Conservation (phyloP, 345 rosid species). For the Eucalyptus guilfoylei region DNA sequence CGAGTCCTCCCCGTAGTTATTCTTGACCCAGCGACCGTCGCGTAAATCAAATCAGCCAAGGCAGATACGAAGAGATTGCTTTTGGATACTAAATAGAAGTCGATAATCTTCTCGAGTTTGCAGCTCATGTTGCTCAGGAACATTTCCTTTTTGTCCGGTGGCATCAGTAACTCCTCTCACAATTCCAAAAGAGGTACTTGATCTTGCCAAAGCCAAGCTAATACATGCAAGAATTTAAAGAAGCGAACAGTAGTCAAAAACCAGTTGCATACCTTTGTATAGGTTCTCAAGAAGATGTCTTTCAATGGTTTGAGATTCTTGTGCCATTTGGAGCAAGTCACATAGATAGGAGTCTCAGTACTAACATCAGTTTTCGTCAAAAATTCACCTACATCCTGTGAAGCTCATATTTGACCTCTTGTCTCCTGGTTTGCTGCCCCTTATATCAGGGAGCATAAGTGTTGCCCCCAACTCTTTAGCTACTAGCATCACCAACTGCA, state of each 20-base stretch:
- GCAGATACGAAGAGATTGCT: slow-evolving; percentile 23
- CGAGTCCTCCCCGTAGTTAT: slow-evolving; percentile 22
- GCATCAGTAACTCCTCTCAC: slow-evolving; percentile 16
- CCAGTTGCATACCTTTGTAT: slow-evolving; percentile 14
- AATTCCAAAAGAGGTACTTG: background rate
- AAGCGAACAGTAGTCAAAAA: background rate
- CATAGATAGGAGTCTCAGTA: slow-evolving; percentile 17
- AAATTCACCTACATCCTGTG: slow-evolving; percentile 14
- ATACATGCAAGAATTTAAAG: background rate
- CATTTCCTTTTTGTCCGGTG: slow-evolving; percentile 5
- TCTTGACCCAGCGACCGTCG: slow-evolving; percentile 18
- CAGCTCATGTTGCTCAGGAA: slow-evolving; percentile 10
- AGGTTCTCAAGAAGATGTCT: slow-evolving; percentile 23
- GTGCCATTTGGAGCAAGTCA: slow-evolving; percentile 25
- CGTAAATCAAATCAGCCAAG: slow-evolving; percentile 10
- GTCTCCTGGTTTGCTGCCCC: slow-evolving; percentile 26
- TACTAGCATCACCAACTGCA: slow-evolving; percentile 21
- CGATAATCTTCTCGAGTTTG: slow-evolving; percentile 15
- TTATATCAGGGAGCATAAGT: slow-evolving; percentile 22
- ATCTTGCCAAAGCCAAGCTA: background rate
- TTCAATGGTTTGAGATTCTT: slow-evolving; percentile 14
- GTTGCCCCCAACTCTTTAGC: slow-evolving; percentile 24
- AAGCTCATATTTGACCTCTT: slow-evolving; percentile 7
- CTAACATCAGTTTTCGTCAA: slow-evolving; percentile 17
- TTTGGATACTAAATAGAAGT: slow-evolving; percentile 14